Evolutionary conservation across 768 basidiomycete species (phyloP), one percentile per base, ranked within the genome.

Genomic region (Trametes coccinea): DNA sequence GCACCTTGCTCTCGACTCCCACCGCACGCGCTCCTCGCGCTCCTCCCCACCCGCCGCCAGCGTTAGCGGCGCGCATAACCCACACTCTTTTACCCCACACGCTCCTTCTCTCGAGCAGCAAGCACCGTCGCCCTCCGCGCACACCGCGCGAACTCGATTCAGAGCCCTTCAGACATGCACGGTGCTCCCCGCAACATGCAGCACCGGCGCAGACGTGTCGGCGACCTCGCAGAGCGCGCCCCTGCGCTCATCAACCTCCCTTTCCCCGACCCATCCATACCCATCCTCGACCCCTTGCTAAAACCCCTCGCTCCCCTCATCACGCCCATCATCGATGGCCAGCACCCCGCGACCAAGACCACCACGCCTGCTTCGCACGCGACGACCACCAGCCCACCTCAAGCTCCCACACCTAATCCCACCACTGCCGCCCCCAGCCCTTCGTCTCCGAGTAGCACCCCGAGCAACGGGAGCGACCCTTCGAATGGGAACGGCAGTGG

Each of bases 171-270:
- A 31, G 53, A 17, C 53, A 59, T 56, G 62, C 62, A 64, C 53
- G 58, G 39, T 48, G 49, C 43, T 4, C 48, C 43, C 17, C 58
- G 58, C 53, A 53, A 22, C 16, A 60, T 64, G 54, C 56, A 60
- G 39, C 48, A 52, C 41, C 61, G 56, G 53, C 56, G 52, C 54
- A 59, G 45, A 29, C 65, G 59, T 49, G 47, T 56, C 31, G 52
- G 61, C 13, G 47, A 43, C 46, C 56, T 77, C 37, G 66, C 75
- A 9, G 73, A 71, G 50, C 79, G 81, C 61, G 72, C 73, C 16
- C 78, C 79, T 39, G 63, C 73, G 2, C 77, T 78, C 62, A 69
- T 79, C 43, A 73, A 74, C 39, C 66, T 79, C 2, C 72, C 78
- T 34, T 62, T 78, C 29, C 72, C 78, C 7, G 47, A 79, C 27